phyloP scores from a whole-genome alignment of 1,284 basidiomycete species.

The Naganishia cerealis region DNA sequence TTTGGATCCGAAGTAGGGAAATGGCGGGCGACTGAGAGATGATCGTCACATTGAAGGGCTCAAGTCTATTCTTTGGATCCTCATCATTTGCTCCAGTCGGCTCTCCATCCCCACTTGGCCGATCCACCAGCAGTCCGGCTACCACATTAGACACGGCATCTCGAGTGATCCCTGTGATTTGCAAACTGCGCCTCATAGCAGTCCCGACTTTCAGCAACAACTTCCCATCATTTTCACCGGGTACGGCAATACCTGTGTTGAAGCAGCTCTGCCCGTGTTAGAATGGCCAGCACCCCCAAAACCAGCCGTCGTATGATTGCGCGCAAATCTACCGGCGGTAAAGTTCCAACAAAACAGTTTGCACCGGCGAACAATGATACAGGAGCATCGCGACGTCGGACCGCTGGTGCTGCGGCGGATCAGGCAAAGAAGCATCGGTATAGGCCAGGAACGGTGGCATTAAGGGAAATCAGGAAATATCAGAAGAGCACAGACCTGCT shows the following conservation, averaged over 20 bases:
- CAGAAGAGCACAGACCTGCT: conserved; percentile 88
- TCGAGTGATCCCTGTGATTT: not conserved
- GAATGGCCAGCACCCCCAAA: conserved; percentile 25
- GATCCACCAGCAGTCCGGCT: not conserved
- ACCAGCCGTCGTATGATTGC: conserved; percentile 54
- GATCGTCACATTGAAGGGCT: conserved; percentile 19
- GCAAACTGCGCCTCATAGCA: not conserved
- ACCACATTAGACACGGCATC: not conserved
- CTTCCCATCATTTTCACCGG: not conserved
- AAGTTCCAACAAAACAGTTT: conserved; percentile 52
- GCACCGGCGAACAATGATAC: conserved; percentile 12
- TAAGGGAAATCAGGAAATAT: conserved; percentile 88
- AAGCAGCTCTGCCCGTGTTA: not conserved
- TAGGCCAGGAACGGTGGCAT: conserved; percentile 81
- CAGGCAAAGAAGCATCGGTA: conserved; percentile 59
- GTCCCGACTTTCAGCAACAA: not conserved
- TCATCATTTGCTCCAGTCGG: not conserved
- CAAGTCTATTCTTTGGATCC: conserved; percentile 6
- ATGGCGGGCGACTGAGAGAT: conserved; percentile 20
- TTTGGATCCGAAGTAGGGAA: conserved; percentile 3
- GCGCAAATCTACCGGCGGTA: conserved; percentile 64
- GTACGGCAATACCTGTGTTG: not conserved
- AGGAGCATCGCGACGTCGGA: not conserved
- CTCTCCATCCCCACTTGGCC: not conserved
- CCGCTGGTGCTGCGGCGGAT: conserved; percentile 7